A percentile compares a stretch with the other conserved stretches of the same genome.
Evolutionary conservation across 2,329 filamentous ascomycete species (phyloP).

Genomic region (Aspergillus fijiensis): DNA sequence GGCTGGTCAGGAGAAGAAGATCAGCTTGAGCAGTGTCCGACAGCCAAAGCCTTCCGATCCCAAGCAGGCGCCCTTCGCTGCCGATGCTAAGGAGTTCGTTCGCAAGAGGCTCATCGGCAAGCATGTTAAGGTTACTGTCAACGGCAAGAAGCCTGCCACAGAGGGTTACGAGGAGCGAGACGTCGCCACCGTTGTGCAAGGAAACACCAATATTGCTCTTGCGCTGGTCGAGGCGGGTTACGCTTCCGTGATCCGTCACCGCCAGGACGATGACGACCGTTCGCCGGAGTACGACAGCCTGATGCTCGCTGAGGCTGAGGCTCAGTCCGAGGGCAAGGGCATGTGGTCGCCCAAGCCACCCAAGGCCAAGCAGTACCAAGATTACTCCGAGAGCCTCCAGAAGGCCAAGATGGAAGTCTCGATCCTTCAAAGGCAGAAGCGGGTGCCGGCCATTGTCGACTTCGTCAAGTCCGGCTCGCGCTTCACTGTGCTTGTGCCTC

Average conservation of each 20-base stretch:
- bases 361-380: constrained; percentile 76
- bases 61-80: constrained; percentile 81
- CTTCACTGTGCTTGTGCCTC: constrained; percentile 87
- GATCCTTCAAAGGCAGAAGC: constrained; percentile 84
- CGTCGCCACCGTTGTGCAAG: constrained; percentile 81
- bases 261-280: constrained; percentile 90
- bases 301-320: constrained; percentile 51
- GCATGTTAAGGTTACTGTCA: constrained; percentile 83
- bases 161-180: constrained; percentile 94
- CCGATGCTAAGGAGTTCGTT: constrained; percentile 94
- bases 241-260: constrained; percentile 89
- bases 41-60: constrained; percentile 88
- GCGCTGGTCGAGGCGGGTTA: constrained; percentile 88
- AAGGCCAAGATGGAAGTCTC: constrained; percentile 94
- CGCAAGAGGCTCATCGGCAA: constrained; percentile 94
- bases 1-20: constrained; percentile 78
- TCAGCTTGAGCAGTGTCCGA: constrained; percentile 88
- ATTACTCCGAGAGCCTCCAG: constrained; percentile 88
- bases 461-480: constrained; percentile 97
- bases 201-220: constrained; percentile 83
- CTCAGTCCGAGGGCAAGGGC: constrained; percentile 85
- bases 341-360: constrained; percentile 92
- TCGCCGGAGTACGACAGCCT: constrained; percentile 83
- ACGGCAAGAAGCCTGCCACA: constrained; percentile 84
- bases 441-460: constrained; percentile 88